These are phyloP conservation scores for Pseudogymnoascus verrucosus DNA, from an alignment of 2,329 filamentous ascomycete genomes.

Conservation along the genomic window DNA sequence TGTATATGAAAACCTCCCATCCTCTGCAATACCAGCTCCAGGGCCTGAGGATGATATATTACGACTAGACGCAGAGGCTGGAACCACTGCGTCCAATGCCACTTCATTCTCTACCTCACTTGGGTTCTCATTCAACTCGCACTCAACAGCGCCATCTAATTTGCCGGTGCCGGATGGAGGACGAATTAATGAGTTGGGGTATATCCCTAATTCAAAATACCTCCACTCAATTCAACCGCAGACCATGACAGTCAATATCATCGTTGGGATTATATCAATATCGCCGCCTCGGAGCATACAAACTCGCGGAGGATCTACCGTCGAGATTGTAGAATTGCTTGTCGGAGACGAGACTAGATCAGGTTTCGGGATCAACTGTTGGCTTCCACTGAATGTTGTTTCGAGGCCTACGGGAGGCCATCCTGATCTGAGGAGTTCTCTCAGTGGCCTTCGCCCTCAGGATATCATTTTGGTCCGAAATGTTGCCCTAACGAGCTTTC, in stretches of 20 bases:
- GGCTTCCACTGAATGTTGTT: constrained; percentile 61
- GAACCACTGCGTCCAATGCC: constrained; percentile 31
- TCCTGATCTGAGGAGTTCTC: constrained; percentile 17
- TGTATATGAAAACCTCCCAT: constrained; percentile 56
- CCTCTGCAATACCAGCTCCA: constrained; percentile 45
- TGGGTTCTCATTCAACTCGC: constrained; percentile 22
- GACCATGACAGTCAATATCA: constrained; percentile 72
- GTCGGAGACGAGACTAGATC: constrained; percentile 80
- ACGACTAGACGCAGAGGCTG: constrained; percentile 19
- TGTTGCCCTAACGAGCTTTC: constrained; percentile 69
- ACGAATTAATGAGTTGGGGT: constrained; percentile 54
- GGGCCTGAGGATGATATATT: background rate
- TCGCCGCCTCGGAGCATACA: constrained; percentile 58
- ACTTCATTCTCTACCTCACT: constrained; percentile 21
- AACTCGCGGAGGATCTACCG: constrained; percentile 53
- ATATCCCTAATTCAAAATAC: constrained; percentile 60
- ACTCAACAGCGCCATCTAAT: constrained; percentile 16
- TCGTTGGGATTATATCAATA: constrained; percentile 72
- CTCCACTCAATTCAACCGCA: constrained; percentile 64
- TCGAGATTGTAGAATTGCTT: constrained; percentile 66
- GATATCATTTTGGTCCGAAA: constrained; percentile 76
- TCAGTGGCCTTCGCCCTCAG: constrained; percentile 50
- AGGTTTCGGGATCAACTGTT: constrained; percentile 77
- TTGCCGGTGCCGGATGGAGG: constrained; percentile 19
- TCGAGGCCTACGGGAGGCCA: constrained; percentile 21